These are phyloP conservation scores for Amanita thiersii DNA, from an alignment of 768 basidiomycete genomes.

Conservation along the genomic window DNA sequence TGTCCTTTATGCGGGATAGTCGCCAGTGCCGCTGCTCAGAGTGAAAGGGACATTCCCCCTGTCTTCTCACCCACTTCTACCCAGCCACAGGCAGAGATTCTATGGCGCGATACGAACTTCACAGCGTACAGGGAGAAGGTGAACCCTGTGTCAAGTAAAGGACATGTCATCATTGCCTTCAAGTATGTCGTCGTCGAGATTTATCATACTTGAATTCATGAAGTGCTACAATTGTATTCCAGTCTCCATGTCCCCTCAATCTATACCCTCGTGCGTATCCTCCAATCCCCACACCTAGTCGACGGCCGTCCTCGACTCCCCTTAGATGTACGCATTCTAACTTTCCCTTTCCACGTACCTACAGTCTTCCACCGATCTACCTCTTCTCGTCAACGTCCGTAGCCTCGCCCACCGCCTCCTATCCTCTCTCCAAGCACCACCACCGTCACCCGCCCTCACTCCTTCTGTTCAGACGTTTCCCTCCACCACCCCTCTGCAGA, in stretches of 20 bases:
- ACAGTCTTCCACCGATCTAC: constrained; percentile 69
- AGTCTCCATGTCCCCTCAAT: constrained; percentile 76
- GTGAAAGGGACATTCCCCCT: constrained; percentile 34
- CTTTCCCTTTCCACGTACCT: constrained; percentile 8
- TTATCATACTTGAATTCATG: constrained; percentile 2
- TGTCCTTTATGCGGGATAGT: constrained; percentile 77
- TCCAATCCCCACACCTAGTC: constrained; percentile 5
- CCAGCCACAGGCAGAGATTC: constrained; percentile 47
- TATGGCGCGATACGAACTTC: constrained; percentile 74
- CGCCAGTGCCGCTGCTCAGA: constrained; percentile 42
- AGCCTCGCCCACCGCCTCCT: constrained; percentile 53
- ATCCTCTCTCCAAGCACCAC: constrained; percentile 28
- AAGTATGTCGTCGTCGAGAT: constrained; percentile 43
- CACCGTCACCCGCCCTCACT: constrained; percentile 26
- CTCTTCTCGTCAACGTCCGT: constrained; percentile 57
- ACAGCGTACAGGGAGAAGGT: constrained; percentile 65
- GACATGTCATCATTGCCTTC: constrained; percentile 67
- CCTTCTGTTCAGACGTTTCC: constrained; percentile 20
- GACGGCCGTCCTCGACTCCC: constrained; percentile 6
- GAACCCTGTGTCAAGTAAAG: constrained; percentile 65
- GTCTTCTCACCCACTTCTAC: constrained; percentile 29
- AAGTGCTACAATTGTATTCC: not conserved
- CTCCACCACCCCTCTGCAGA: constrained; percentile 19
- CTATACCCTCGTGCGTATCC: constrained; percentile 54
- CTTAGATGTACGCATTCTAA: constrained; percentile 6